Percentiles rank a stretch among this genome's conserved stretches.
Conservation (phyloP, 1,284 basidiomycete genomes). For the Fereydounia khargensis region DNA sequence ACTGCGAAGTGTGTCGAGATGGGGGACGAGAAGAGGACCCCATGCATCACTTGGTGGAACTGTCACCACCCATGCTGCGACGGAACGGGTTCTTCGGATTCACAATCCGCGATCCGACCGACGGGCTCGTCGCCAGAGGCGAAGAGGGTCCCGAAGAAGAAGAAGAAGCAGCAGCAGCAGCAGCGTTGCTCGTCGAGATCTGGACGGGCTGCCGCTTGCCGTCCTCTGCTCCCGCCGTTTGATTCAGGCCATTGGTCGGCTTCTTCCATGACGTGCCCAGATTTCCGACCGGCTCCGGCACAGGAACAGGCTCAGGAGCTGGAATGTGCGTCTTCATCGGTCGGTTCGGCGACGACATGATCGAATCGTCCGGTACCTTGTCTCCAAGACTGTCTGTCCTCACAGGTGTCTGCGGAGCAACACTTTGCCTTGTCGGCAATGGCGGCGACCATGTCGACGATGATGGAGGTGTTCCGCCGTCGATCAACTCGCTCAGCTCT, state of each 20-base stretch:
- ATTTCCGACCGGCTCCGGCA: conserved; percentile 19
- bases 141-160: conserved; percentile 10
- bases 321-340: conserved; percentile 4
- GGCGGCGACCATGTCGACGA: conserved; percentile 13
- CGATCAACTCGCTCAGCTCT: conserved; percentile 43
- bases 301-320: conserved; percentile 19
- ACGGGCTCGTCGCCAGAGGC: conserved; percentile 12
- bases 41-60: no score
- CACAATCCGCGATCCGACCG: conserved; percentile 12
- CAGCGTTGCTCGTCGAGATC: conserved; percentile 12
- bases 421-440: conserved; percentile 3
- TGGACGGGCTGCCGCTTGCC: conserved; percentile 7
- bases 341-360: neutral
- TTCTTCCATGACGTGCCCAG: conserved; percentile 13
- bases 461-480: conserved; percentile 11
- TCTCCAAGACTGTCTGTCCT: no score
- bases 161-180: conserved; percentile 4
- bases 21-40: no score
- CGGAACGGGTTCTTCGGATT: conserved; percentile 48
- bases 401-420: neutral
- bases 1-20: no score
- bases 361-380: no score
- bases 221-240: conserved; percentile 5
- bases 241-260: neutral
- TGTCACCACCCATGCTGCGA: conserved; percentile 22